Evolutionary conservation across 2,329 filamentous ascomycete genomes (phyloP), one percentile per base, ranked within the genome.

Genomic region (Fusarium sp.): DNA sequence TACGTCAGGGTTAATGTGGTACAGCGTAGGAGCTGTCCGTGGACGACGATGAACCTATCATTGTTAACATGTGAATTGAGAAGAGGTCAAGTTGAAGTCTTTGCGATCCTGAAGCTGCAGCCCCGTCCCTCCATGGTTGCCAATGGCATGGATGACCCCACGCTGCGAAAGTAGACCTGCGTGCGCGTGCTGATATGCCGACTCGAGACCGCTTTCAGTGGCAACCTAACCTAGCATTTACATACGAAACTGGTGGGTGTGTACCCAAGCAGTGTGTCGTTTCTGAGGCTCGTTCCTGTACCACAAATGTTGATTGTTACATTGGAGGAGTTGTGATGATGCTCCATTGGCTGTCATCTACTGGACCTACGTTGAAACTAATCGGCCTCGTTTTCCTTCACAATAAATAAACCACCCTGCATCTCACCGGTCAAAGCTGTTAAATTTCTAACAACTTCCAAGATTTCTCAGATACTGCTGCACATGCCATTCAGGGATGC

Each of bases 31-130:
- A 73, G 51, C 66, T 70, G 48, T 38, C 69, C 66, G 45, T 75
- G 68, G 70, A 61, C 74, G 51, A 70, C 74, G 77, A 78, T 78
- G 72, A 71, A 75, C 77, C 77, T 78, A 78, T 78, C 77, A 78
- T 78, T 78, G 39, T 57, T 56, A 78, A 51, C 77, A 78, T 78
- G 77, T 78, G 77, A 77, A 72, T 69, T 57, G 42, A 70, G 57
- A 75, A 78, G 69, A 69, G 75, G 55, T 41, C 61, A 67, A 69
- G 45, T 77, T 70, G 66, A 63, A 65, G 61, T 66, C 65, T 55
- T 60, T 55, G 60, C 57, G 58, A 75, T 68, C 54, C 52, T 73
- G 60, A 73, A 66, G 69, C 68, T 66, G 62, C 75, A 63, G 44
- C 45, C 48, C 58, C 54, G 30, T 52, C 45, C 51, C 54, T 65